Evolutionary conservation across 129 eudicot genomes (phyloP), one percentile per base, ranked within the genome.

Genomic region (Flaveria brownii): DNA sequence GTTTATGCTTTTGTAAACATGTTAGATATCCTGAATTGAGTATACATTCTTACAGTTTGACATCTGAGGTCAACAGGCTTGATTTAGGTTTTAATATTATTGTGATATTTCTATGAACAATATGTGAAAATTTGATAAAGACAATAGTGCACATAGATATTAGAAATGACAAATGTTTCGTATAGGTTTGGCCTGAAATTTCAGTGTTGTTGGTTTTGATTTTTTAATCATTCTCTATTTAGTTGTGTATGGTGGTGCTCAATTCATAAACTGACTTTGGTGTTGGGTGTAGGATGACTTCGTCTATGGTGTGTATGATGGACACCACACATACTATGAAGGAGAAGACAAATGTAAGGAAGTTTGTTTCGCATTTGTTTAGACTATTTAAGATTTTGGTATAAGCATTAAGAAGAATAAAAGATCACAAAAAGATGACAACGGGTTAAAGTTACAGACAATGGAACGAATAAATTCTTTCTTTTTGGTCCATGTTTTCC

Each of bases 301-400:
- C 67, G 69, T 62, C 18, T 90, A 86, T 23, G 98, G 98, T 57
- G 79, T 76, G 60, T 90, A 85, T 74, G 98, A 93, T 88, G 95
- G 57, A 2, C 95, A 88, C 75, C 98, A 93, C 82, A 93, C 98
- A 13, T 93, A 81, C 78, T 71, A 51, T 62, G 98, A 87, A 82
- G 81, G 79, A 66, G 89, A 87, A 36, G 89, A 90, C 33, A 84
- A 74, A 86, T 92, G 96, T 87, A 77, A 47, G 76, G 17, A 55
- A 36, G 14, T 59, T 47, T 45, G 43, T 47, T 77, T 36, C 1
- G 41, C 41, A 36, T 36, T 17, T 45, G 25, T 47, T 65, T 43
- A 1, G 28, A 26, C 17, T 5, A 57, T 71, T 67, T 22, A 22
- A 54, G 30, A 14, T 49, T 23, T 78, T 59, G 16, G 33, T 13